Evolutionary conservation across 2,329 filamentous ascomycete species (phyloP).

Genomic region (Fusarium subglutinans): DNA sequence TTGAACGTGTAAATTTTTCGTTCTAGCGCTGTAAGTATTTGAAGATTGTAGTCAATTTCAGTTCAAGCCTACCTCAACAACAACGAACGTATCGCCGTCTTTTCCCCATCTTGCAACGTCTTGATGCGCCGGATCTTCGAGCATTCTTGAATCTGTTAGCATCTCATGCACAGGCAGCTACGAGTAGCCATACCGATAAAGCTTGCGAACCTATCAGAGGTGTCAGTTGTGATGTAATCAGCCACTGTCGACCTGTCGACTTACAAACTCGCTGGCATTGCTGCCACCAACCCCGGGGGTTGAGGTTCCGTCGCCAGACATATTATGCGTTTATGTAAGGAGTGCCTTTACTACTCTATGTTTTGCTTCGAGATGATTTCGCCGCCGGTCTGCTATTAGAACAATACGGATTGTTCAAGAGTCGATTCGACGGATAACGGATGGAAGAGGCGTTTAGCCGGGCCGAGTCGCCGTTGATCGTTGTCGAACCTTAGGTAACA

Average conservation of each 20-base stretch:
- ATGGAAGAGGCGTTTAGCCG: conserved; percentile 28
- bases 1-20: conserved; percentile 97
- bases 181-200: conserved; percentile 81
- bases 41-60: conserved; percentile 13
- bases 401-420: conserved; percentile 12
- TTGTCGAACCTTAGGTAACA: conserved; percentile 5
- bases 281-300: conserved; percentile 61
- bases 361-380: background rate
- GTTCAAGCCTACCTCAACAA: conserved; percentile 78
- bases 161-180: background rate
- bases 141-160: conserved; percentile 65
- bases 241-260: conserved; percentile 50
- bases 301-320: conserved; percentile 48
- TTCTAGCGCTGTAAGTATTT: conserved; percentile 67
- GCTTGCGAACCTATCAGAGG: conserved; percentile 82
- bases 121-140: conserved; percentile 93
- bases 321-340: conserved; percentile 24
- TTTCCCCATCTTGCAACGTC: conserved; percentile 96
- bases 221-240: conserved; percentile 37
- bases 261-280: conserved; percentile 95
- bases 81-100: conserved; percentile 94
- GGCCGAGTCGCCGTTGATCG: conserved; percentile 20
- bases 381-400: background rate
- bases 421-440: conserved; percentile 17
- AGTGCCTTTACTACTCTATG: background rate